Evolutionary conservation across 1,284 basidiomycete species (phyloP).

Genomic region (Trichosporon inkin): DNA sequence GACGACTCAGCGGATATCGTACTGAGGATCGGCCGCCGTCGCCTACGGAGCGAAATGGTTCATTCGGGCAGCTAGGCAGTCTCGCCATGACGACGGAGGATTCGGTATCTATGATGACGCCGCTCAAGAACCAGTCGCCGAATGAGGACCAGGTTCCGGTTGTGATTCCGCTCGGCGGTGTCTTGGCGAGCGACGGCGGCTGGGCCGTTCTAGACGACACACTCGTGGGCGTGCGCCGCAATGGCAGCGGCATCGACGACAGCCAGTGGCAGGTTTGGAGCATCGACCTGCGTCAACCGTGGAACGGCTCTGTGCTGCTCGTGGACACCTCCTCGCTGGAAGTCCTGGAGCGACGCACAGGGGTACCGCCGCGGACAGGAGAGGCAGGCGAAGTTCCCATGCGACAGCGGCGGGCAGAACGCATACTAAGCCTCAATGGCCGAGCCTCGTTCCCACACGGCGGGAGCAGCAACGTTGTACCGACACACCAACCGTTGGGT

Average conservation of each 20-base stretch:
- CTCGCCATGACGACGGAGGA: slow-evolving; percentile 15
- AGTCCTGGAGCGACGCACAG: slow-evolving; percentile 19
- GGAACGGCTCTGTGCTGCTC: slow-evolving; percentile 34
- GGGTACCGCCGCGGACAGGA: neutral
- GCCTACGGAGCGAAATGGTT: slow-evolving; percentile 13
- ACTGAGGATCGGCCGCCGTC: slow-evolving; percentile 16
- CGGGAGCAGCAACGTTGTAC: slow-evolving; percentile 28
- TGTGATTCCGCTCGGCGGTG: slow-evolving; percentile 32
- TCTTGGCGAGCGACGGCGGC: slow-evolving; percentile 26
- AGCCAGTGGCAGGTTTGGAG: slow-evolving; percentile 40
- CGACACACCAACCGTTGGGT: slow-evolving; percentile 31
- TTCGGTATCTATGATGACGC: neutral
- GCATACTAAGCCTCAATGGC: slow-evolving; percentile 39
- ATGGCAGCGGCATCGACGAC: slow-evolving; percentile 37
- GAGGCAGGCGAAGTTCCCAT: slow-evolving; percentile 26
- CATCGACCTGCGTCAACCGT: slow-evolving; percentile 33
- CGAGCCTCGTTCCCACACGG: slow-evolving; percentile 34
- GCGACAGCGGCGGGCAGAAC: slow-evolving; percentile 32
- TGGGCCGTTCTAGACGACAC: slow-evolving; percentile 26
- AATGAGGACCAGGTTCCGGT: neutral
- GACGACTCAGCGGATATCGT: slow-evolving; percentile 30
- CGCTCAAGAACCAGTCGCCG: neutral
- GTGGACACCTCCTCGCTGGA: slow-evolving; percentile 27
- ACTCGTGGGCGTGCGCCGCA: slow-evolving; percentile 32
- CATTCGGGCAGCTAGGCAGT: slow-evolving; percentile 14